Conservation (phyloP, 2,329 filamentous ascomycete species). For the Arachnopeziza araneosa region DNA sequence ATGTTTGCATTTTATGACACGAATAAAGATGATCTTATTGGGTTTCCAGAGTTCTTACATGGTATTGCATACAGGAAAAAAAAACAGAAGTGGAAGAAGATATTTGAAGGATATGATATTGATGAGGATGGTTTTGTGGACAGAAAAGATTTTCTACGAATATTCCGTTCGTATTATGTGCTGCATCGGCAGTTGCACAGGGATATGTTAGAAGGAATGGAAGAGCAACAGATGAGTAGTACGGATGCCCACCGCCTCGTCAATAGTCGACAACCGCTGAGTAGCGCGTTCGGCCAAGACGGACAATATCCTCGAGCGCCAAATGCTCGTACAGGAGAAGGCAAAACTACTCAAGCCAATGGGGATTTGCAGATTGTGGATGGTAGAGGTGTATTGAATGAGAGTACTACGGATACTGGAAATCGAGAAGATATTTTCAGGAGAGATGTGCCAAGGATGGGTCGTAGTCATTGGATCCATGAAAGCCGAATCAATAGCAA, state of each 20-base stretch:
- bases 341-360: slow-evolving; percentile 57
- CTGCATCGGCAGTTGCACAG: slow-evolving; percentile 84
- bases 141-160: slow-evolving; percentile 79
- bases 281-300: slow-evolving; percentile 67
- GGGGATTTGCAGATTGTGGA: slow-evolving; percentile 61
- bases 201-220: slow-evolving; percentile 72
- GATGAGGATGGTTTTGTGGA: slow-evolving; percentile 82
- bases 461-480: slow-evolving; percentile 27
- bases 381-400: slow-evolving; percentile 52
- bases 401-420: slow-evolving; percentile 55
- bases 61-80: slow-evolving; percentile 68
- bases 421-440: slow-evolving; percentile 56
- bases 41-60: slow-evolving; percentile 85
- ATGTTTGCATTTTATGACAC: slow-evolving; percentile 97
- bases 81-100: slow-evolving; percentile 63
- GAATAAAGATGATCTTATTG: slow-evolving; percentile 82
- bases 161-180: slow-evolving; percentile 89
- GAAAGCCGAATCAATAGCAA: slow-evolving; percentile 2
- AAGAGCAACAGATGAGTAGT: slow-evolving; percentile 72
- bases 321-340: slow-evolving; percentile 51
- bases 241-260: slow-evolving; percentile 73
- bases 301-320: slow-evolving; percentile 62
- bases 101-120: slow-evolving; percentile 88
- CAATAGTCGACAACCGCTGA: slow-evolving; percentile 68
- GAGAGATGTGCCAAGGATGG: slow-evolving; percentile 35